These are phyloP conservation scores for Oryza glaberrima DNA, from an alignment of 176 grass and related monocot species.

Conservation along the genomic window DNA sequence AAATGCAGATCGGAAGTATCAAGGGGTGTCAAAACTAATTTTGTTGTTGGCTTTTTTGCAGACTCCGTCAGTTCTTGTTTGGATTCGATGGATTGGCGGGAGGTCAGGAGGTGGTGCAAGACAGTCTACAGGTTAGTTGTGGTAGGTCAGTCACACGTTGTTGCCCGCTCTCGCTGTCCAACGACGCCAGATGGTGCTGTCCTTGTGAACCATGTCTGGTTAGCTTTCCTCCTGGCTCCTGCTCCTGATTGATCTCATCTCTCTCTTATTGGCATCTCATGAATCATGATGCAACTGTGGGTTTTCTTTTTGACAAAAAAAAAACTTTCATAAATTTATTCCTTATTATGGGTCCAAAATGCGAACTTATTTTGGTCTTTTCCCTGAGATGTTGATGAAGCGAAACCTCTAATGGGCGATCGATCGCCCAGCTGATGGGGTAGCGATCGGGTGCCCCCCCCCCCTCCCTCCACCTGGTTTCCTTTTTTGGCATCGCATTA, in stretches of 20 bases:
- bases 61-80: not conserved
- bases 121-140: not conserved
- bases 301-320: not conserved
- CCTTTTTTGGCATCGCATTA: too few species aligned
- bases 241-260: not conserved
- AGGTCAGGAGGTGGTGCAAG: slow-evolving; percentile 2
- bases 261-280: not conserved
- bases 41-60: not conserved
- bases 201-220: slow-evolving; percentile 1
- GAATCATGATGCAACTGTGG: not conserved
- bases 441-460: too few species aligned
- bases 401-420: too few species aligned
- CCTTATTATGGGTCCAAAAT: not conserved
- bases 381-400: not conserved
- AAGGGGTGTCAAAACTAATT: not conserved
- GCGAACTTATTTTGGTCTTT: not conserved
- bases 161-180: slow-evolving; percentile 26
- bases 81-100: not conserved
- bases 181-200: slow-evolving; percentile 13
- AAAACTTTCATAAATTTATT: not conserved
- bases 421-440: too few species aligned
- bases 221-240: slow-evolving; percentile 2
- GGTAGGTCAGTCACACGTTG: slow-evolving; percentile 48
- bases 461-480: too few species aligned
- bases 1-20: not conserved